Conservation (phyloP, 768 basidiomycete species). For the Tephrocybe sp. region DNA sequence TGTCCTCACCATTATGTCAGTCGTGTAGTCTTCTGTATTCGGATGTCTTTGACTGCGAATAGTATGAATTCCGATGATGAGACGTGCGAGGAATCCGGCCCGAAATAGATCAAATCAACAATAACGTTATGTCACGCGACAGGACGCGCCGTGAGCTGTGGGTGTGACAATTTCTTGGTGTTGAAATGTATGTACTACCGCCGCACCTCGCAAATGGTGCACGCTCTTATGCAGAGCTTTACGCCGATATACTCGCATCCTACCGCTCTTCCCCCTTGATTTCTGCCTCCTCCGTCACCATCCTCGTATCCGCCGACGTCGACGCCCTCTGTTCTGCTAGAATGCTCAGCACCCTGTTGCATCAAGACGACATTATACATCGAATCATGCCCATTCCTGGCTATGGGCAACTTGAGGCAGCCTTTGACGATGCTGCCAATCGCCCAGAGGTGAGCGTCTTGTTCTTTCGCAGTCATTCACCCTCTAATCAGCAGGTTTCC, state of each 20-base stretch:
- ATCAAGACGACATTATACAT: constrained; percentile 92
- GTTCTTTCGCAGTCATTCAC: background rate
- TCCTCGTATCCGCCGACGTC: constrained; percentile 87
- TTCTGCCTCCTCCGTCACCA: constrained; percentile 80
- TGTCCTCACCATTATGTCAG: too few relatives aligned
- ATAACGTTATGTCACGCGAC: constrained; percentile 14
- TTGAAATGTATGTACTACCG: constrained; percentile 63
- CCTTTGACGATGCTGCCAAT: constrained; percentile 63
- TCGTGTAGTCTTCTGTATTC: too few relatives aligned
- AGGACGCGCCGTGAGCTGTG: constrained; percentile 14
- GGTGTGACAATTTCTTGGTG: background rate
- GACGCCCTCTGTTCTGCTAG: constrained; percentile 90
- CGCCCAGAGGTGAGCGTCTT: constrained; percentile 60
- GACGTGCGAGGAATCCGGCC: too few relatives aligned
- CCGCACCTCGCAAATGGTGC: constrained; percentile 64
- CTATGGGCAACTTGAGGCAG: constrained; percentile 68
- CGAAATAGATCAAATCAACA: too few relatives aligned
- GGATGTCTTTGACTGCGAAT: too few relatives aligned
- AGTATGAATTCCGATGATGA: too few relatives aligned
- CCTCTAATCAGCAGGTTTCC: constrained; percentile 1
- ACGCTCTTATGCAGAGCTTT: constrained; percentile 72
- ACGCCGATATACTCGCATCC: constrained; percentile 66
- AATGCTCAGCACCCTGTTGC: constrained; percentile 87
- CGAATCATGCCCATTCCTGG: constrained; percentile 89
- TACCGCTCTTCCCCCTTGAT: constrained; percentile 74